Conservation (phyloP, 1,139 yeast genomes). For the Protomyces arabidopsidicola region DNA sequence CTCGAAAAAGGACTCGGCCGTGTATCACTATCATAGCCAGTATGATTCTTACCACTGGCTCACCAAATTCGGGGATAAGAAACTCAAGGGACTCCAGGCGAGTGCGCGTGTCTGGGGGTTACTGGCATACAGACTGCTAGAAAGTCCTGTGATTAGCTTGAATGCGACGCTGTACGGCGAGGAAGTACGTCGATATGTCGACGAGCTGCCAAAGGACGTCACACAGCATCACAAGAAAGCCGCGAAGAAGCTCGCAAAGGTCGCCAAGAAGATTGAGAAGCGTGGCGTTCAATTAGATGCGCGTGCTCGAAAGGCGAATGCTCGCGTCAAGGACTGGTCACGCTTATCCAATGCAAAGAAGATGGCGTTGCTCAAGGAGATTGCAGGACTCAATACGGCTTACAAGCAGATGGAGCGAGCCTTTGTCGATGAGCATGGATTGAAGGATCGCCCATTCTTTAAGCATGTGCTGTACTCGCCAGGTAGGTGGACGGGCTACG, state of each 20-base stretch:
- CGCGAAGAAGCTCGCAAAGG: neutral
- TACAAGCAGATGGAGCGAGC: slow-evolving; percentile 58
- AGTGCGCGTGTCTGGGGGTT: slow-evolving; percentile 52
- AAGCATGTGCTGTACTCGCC: slow-evolving; percentile 79
- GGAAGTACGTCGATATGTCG: slow-evolving; percentile 31
- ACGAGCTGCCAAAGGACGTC: neutral
- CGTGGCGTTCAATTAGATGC: slow-evolving; percentile 6
- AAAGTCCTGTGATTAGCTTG: slow-evolving; percentile 46
- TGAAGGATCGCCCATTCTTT: slow-evolving; percentile 72
- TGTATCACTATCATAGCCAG: slow-evolving; percentile 61
- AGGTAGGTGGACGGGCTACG: slow-evolving; percentile 42
- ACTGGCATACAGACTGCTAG: slow-evolving; percentile 47
- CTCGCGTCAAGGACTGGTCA: slow-evolving; percentile 4
- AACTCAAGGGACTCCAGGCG: slow-evolving; percentile 52
- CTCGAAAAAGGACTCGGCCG: slow-evolving; percentile 44
- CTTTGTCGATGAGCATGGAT: slow-evolving; percentile 61
- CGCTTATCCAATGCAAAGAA: neutral
- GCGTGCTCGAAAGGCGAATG: slow-evolving; percentile 3
- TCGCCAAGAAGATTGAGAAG: slow-evolving; percentile 2
- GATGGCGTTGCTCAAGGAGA: slow-evolving; percentile 3
- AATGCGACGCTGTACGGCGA: slow-evolving; percentile 46
- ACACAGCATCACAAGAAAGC: slow-evolving; percentile 1
- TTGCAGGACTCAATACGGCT: slow-evolving; percentile 33
- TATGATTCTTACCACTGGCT: slow-evolving; percentile 49
- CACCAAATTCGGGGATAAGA: slow-evolving; percentile 56